Evolutionary conservation across 768 basidiomycete genomes (phyloP).

Genomic region (Pleurotus tuoliensis): DNA sequence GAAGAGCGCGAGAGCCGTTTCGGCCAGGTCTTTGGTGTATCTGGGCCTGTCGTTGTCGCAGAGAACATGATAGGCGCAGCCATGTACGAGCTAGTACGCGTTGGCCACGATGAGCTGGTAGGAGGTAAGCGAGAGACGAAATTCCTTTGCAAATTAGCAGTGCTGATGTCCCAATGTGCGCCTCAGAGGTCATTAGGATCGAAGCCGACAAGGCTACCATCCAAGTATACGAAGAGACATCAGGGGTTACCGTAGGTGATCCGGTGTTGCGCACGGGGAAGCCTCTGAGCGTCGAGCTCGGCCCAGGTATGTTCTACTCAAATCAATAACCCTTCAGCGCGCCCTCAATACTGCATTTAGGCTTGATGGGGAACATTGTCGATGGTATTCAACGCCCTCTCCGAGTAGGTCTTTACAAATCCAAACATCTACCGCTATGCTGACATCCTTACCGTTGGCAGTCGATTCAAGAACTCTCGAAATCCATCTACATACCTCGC

Average conservation of each 20-base stretch:
- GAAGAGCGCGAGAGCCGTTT: conserved; percentile 87
- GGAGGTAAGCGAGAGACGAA: conserved; percentile 61
- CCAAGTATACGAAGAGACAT: conserved; percentile 99
- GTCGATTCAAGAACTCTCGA: conserved; percentile 94
- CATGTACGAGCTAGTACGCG: conserved; percentile 97
- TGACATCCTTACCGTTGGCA: conserved; percentile 18
- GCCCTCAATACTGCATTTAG: conserved; percentile 32
- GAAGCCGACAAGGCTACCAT: conserved; percentile 98
- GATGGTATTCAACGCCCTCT: conserved; percentile 95
- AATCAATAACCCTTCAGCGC: not conserved
- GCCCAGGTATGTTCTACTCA: conserved; percentile 65
- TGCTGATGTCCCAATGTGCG: too few species aligned
- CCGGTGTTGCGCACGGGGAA: conserved; percentile 97
- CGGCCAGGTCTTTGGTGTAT: conserved; percentile 91
- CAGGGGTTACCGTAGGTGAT: conserved; percentile 98
- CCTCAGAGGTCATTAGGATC: conserved; percentile 95
- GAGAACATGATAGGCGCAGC: conserved; percentile 94
- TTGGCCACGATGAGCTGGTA: conserved; percentile 97
- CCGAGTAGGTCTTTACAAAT: conserved; percentile 48
- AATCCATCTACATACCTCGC: conserved; percentile 99
- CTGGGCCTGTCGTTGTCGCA: conserved; percentile 97
- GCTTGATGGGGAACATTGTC: conserved; percentile 98
- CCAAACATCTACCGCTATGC: not conserved
- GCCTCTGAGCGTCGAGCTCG: conserved; percentile 95
- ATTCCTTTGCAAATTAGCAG: too few species aligned